Evolutionary conservation across 495 filamentous ascomycete species (phyloP).

Genomic region (Penicillium silybi): DNA sequence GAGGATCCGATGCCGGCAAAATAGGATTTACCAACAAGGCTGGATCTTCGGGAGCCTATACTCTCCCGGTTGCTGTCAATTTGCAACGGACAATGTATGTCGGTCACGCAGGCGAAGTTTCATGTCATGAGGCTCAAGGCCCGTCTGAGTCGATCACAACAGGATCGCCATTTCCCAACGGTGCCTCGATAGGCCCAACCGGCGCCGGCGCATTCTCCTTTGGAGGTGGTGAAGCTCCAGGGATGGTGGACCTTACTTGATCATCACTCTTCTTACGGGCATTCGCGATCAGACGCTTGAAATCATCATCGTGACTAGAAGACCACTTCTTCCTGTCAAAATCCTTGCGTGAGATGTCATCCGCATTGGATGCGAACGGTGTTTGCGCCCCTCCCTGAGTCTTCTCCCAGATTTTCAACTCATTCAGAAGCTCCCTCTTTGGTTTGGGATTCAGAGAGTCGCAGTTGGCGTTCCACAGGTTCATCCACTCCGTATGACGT

Average conservation of each 20-base stretch:
- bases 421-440: slow-evolving; percentile 66
- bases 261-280: slow-evolving; percentile 50
- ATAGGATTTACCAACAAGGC: neutral
- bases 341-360: slow-evolving; percentile 67
- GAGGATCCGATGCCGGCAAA: slow-evolving; percentile 34
- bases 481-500: slow-evolving; percentile 90
- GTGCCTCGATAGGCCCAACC: neutral
- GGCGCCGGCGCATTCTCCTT: neutral
- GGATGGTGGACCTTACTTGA: slow-evolving; percentile 27
- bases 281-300: slow-evolving; percentile 68
- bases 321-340: slow-evolving; percentile 81
- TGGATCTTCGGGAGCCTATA: neutral
- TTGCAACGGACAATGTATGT: neutral
- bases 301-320: slow-evolving; percentile 64
- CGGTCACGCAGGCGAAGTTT: slow-evolving; percentile 7
- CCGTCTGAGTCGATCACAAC: slow-evolving; percentile 1
- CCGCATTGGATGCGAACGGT: slow-evolving; percentile 19
- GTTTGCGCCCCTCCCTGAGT: slow-evolving; percentile 52
- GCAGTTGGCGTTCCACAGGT: slow-evolving; percentile 94
- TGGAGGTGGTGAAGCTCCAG: slow-evolving; percentile 10
- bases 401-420: slow-evolving; percentile 80
- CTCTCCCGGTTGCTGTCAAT: neutral
- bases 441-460: slow-evolving; percentile 70
- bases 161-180: neutral
- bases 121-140: neutral